A percentile compares a stretch with the other conserved stretches of the same genome.
These are phyloP conservation scores for Naganishia friedmannii DNA, from an alignment of 768 basidiomycete genomes.

Conservation along the genomic window DNA sequence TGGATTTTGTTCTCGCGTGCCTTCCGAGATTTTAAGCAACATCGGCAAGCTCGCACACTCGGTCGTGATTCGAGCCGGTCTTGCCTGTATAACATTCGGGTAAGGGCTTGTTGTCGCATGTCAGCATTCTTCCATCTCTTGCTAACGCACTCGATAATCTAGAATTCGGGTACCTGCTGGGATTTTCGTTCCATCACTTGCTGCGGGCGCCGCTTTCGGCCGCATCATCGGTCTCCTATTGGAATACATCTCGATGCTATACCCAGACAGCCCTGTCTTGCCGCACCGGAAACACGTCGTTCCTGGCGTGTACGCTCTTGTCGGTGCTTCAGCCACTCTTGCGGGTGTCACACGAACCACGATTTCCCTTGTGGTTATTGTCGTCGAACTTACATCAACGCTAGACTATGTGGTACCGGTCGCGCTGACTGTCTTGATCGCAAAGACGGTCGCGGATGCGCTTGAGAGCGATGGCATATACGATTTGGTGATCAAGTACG, in stretches of 20 bases:
- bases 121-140: background rate
- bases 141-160: background rate
- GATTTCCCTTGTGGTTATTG: conserved; percentile 91
- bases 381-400: conserved; percentile 89
- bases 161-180: conserved; percentile 75
- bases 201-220: conserved; percentile 87
- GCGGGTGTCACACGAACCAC: conserved; percentile 86
- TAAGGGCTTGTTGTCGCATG: background rate
- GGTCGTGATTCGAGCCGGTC: conserved; percentile 18
- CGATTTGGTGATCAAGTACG: conserved; percentile 85
- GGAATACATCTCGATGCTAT: conserved; percentile 57
- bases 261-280: conserved; percentile 10
- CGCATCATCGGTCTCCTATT: conserved; percentile 76
- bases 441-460: conserved; percentile 83
- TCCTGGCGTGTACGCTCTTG: conserved; percentile 43
- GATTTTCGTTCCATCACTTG: conserved; percentile 93
- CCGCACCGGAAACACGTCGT: conserved; percentile 23
- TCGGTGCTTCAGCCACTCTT: conserved; percentile 84
- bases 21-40: background rate
- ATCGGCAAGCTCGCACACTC: conserved; percentile 57
- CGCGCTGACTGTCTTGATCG: conserved; percentile 64
- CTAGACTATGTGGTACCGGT: conserved; percentile 71
- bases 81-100: conserved; percentile 30
- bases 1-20: conserved; percentile 53
- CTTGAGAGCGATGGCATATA: conserved; percentile 93